A percentile compares a stretch with the other conserved stretches of the same genome.
Evolutionary conservation across 345 rosid species (phyloP).

Genomic region (Gossypium rotundifolium): DNA sequence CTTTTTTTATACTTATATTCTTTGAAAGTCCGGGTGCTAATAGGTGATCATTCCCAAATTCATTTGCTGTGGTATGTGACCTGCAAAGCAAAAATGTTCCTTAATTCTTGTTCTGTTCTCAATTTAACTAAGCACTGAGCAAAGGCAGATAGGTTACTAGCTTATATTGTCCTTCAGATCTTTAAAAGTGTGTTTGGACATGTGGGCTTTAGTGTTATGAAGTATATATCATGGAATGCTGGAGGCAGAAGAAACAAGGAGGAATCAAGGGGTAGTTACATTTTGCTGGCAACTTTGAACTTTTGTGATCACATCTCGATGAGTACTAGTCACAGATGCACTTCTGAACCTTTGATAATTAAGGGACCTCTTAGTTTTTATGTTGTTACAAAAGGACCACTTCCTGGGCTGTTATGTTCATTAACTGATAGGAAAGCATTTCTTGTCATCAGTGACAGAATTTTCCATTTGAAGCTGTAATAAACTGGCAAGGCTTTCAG

Average conservation of each 20-base stretch:
- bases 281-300: background rate
- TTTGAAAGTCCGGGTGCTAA: background rate
- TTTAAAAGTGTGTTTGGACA: background rate
- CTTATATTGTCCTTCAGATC: background rate
- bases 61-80: background rate
- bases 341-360: background rate
- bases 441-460: conserved; percentile 10
- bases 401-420: background rate
- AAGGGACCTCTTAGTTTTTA: background rate
- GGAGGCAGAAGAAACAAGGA: background rate
- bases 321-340: background rate
- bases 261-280: background rate
- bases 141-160: background rate
- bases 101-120: background rate
- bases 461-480: background rate
- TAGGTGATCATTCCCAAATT: background rate
- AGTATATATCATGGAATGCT: background rate
- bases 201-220: background rate
- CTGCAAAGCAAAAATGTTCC: background rate
- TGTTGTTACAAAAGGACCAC: background rate
- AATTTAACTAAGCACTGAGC: background rate
- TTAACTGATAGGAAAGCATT: background rate
- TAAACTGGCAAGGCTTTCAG: conserved; percentile 4
- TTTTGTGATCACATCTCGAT: background rate
- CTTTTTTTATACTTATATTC: background rate